Conservation (phyloP, 257 asterid genomes). For the Solanum habrochaites region DNA sequence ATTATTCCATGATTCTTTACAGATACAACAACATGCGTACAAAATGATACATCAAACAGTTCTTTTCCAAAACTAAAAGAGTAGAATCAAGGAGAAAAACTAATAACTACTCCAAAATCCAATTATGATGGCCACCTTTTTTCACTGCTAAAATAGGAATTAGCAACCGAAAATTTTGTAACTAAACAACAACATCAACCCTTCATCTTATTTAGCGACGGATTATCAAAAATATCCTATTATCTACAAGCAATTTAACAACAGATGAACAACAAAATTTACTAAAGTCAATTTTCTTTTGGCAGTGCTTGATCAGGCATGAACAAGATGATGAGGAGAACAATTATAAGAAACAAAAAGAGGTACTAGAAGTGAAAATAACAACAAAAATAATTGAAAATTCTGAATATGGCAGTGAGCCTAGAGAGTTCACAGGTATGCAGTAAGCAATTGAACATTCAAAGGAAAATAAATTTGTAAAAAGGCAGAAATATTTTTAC, state of each 20-base stretch:
- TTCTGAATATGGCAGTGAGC: background rate
- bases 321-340: background rate
- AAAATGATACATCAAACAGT: background rate
- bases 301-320: background rate
- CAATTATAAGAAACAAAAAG: background rate
- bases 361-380: background rate
- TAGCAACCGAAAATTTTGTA: background rate
- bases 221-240: background rate
- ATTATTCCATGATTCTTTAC: background rate
- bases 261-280: background rate
- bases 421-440: background rate
- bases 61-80: background rate
- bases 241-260: background rate
- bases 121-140: background rate
- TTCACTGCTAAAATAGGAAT: background rate
- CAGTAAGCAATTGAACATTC: background rate
- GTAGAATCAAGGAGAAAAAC: background rate
- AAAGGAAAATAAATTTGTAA: background rate
- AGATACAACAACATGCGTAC: background rate
- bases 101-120: background rate
- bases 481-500: background rate
- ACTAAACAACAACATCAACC: background rate
- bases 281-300: background rate
- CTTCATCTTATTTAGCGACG: background rate
- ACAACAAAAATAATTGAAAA: background rate